phyloP scores from a whole-genome alignment of 164 flowering plant species.

The Umbilicus rupestris region DNA sequence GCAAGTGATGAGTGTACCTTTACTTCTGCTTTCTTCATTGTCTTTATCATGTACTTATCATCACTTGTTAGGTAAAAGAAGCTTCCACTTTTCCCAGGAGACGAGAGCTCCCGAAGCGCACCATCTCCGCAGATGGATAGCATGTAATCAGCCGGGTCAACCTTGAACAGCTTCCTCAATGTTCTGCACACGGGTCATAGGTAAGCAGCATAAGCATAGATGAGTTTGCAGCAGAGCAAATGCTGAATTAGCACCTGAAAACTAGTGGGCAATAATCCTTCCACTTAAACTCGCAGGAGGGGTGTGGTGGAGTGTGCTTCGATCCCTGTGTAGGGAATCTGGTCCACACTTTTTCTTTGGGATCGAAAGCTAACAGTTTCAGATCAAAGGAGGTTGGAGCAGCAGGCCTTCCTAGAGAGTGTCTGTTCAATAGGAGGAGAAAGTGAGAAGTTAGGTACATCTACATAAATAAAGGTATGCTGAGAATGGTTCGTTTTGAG shows the following conservation, averaged over 20 bases:
- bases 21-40: conserved; percentile 76
- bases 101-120: conserved; percentile 88
- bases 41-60: conserved; percentile 81
- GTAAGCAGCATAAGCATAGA: not conserved
- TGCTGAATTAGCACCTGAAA: conserved; percentile 40
- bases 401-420: conserved; percentile 74
- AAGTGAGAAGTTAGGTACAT: not conserved
- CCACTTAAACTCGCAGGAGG: conserved; percentile 70
- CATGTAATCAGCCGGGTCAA: conserved; percentile 96
- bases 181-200: conserved; percentile 37
- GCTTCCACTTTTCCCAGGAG: conserved; percentile 96
- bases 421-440: conserved; percentile 35
- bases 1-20: too few species aligned
- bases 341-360: conserved; percentile 78
- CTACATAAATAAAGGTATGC: too few species aligned
- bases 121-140: conserved; percentile 84
- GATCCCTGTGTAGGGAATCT: conserved; percentile 75
- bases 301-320: conserved; percentile 77
- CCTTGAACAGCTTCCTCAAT: conserved; percentile 76
- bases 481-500: not conserved
- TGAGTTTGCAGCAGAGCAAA: too few species aligned
- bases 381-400: conserved; percentile 59
- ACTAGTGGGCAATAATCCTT: conserved; percentile 88
- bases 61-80: conserved; percentile 80
- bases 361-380: conserved; percentile 68